Evolutionary conservation across 2,329 filamentous ascomycete species (phyloP), one percentile per base, ranked within the genome.

Genomic region (Arthrocladium fulminans): DNA sequence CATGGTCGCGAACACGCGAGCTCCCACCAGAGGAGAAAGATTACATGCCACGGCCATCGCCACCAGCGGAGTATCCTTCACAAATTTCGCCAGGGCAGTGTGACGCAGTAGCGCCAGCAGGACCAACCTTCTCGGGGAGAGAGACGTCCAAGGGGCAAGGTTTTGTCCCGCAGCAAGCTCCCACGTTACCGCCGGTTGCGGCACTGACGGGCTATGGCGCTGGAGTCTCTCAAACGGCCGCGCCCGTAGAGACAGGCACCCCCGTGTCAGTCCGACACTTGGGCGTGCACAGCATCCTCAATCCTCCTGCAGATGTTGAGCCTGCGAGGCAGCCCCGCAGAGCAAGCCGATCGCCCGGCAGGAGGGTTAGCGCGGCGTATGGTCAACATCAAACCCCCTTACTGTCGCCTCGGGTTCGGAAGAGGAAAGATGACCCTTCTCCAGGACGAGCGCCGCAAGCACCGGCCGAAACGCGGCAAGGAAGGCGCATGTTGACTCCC

Each of bases 401-500:
- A 65, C 47, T 48, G 23, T 57, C 54, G 22, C 55, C 57, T 1
- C 55, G 51, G 32, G 51, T 51, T 42, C 52, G 55, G 41, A 59
- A 59, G 27, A 50, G 55, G 19, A 51, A 50, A 40, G 54, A 55
- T 20, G 48, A 47, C 34, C 44, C 48, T 35, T 57, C 57, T 2
- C 54, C 57, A 20, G 39, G 41, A 6, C 44, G 50, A 27, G 52
- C 53, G 17, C 40, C 49, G 9, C 52, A 49, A 29, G 43, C 40
- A 13, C 37, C 42, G 9, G 5, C 42, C 12, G 44, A 44, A 25
- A 19, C 38, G 22, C 48, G 47, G 19, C 8, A 39, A n/a, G 52
- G 49, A 25, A 52, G 77, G 54, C 72, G 73, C 27, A 72, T 78
- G n/a, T 59, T 80, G 51, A 80, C 75, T 9, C 77, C 80, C 1